Evolutionary conservation across 2,329 filamentous ascomycete genomes (phyloP), one percentile per base, ranked within the genome.

Genomic region (Cercospora citrullina): DNA sequence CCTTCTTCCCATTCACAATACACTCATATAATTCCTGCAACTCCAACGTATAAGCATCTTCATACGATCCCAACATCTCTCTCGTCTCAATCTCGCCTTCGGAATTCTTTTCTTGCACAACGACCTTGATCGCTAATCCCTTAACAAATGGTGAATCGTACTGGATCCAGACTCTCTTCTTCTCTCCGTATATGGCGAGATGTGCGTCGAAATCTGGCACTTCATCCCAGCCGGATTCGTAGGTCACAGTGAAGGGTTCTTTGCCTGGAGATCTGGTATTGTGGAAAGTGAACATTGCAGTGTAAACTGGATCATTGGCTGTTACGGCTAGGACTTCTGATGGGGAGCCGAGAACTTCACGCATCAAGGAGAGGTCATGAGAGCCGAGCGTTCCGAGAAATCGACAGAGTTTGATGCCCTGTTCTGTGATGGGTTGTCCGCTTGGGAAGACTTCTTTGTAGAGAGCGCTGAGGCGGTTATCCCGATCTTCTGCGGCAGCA

Each of bases 71-170:
- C 31, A 81, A 74, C 3, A 85, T 74, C 1, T 14, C 66, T 45
- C 70, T 68, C 9, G 71, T 72, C 65, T 72, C 63, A 6, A 72
- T 71, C 23, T 76, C 78, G 0, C 77, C 80, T 10, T 80, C 61
- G 9, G 73, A 77, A 4, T 79, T 78, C 53, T 78, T 75, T 69
- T 87, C 85, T 5, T 80, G 73, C 8, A 87, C 77, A 0, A 75
- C 77, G 64, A 87, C 81, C 5, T 79, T 83, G 26, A 86, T 83
- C 0, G 84, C 83, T 1, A 87, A 75, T 0, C 83, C 86, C 70
- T 86, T 87, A n/a, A 87, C 79, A 65, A 84, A 87, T 0, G 87
- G 87, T 0, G 85, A 84, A 65, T 89, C 85, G 69, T 85, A 87
- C 39, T 84, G 74, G 10, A 89, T 79, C 1, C 78, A 81, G 0